phyloP scores from a whole-genome alignment of 2,329 filamentous ascomycete species.

The Phoma sp. region DNA sequence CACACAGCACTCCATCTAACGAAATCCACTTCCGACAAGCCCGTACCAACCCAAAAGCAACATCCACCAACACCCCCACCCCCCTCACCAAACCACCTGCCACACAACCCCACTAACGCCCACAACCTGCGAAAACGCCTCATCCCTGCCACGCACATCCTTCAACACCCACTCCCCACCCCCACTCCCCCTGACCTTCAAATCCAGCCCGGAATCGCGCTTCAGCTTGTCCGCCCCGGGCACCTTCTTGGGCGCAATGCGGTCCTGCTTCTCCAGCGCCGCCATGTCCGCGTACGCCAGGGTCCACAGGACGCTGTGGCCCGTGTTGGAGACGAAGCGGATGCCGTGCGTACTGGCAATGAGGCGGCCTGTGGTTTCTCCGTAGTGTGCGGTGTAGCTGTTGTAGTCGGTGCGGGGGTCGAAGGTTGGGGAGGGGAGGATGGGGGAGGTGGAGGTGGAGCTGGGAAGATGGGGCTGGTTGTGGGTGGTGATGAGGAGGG shows the following conservation, averaged over 20 bases:
- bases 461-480: not conserved
- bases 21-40: too few species aligned
- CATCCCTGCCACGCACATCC: constrained; percentile 33
- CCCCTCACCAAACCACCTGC: constrained; percentile 39
- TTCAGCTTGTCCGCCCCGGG: constrained; percentile 17
- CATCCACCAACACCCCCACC: too few species aligned
- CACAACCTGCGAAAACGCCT: constrained; percentile 41
- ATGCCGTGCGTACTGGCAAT: constrained; percentile 25
- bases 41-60: too few species aligned
- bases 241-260: constrained; percentile 26
- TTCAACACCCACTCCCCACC: constrained; percentile 23
- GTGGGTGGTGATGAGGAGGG: constrained; percentile 2
- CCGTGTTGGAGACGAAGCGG: constrained; percentile 23
- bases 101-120: constrained; percentile 35
- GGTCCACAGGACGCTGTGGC: constrained; percentile 19
- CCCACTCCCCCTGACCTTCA: constrained; percentile 21
- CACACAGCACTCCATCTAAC: too few species aligned
- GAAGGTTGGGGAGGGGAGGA: constrained; percentile 2
- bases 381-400: constrained; percentile 26
- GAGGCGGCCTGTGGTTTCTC: constrained; percentile 23
- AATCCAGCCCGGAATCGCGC: constrained; percentile 27
- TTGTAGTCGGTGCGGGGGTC: constrained; percentile 22
- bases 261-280: constrained; percentile 34
- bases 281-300: constrained; percentile 26
- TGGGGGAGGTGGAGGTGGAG: not conserved